phyloP scores from a whole-genome alignment of 169 alveolate species.

The Hepatocystis sp. region DNA sequence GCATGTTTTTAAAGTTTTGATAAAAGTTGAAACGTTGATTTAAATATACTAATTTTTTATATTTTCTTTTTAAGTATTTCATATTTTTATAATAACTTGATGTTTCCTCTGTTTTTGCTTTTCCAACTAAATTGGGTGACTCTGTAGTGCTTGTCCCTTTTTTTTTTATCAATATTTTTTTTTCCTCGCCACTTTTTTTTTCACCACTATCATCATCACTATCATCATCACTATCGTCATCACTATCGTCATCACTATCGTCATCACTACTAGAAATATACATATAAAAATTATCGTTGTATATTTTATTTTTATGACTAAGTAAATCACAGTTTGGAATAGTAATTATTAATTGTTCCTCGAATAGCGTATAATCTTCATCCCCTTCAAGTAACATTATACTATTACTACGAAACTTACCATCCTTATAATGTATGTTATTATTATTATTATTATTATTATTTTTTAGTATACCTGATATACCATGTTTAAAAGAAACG shows the following conservation, averaged over 20 bases:
- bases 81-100: not conserved
- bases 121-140: not conserved
- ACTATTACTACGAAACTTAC: too few relatives aligned
- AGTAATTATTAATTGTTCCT: too few relatives aligned
- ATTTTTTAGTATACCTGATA: too few relatives aligned
- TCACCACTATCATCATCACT: not conserved
- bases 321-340: too few relatives aligned
- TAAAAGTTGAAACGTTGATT: constrained; percentile 37
- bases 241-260: constrained; percentile 23
- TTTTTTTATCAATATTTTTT: not conserved
- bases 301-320: not conserved
- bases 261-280: constrained; percentile 71
- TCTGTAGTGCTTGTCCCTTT: not conserved
- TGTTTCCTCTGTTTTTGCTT: not conserved
- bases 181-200: not conserved
- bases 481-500: too few relatives aligned
- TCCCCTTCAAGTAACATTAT: too few relatives aligned
- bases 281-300: constrained; percentile 27
- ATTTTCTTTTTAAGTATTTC: constrained; percentile 12
- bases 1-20: constrained; percentile 32
- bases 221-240: not conserved
- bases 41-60: constrained; percentile 18
- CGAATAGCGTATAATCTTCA: too few relatives aligned
- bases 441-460: too few relatives aligned
- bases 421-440: too few relatives aligned